Conservation (phyloP, 177 flowering plant species). For the Vitis hybrid region DNA sequence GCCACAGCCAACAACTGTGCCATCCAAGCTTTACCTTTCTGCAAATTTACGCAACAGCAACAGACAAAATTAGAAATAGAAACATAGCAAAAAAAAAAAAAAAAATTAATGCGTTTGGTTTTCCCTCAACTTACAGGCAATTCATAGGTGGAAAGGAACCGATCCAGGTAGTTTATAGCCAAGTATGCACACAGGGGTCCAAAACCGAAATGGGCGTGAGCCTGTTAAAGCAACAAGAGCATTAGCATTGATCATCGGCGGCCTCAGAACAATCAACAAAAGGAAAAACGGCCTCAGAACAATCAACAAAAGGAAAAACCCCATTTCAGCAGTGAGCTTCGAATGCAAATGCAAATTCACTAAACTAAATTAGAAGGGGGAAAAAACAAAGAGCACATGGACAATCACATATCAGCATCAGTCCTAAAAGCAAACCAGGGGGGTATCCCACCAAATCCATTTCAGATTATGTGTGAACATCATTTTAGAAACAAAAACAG, state of each 20-base stretch:
- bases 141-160: constrained; percentile 75
- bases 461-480: constrained; percentile 4
- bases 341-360: not conserved
- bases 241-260: constrained; percentile 9
- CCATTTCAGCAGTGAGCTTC: not conserved
- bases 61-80: not conserved
- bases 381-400: not conserved
- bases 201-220: constrained; percentile 62
- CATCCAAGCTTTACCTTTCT: constrained; percentile 82
- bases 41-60: constrained; percentile 1
- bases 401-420: not conserved
- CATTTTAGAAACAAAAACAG: not conserved
- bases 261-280: not conserved
- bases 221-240: constrained; percentile 41
- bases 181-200: constrained; percentile 71
- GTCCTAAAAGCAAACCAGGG: constrained; percentile 12
- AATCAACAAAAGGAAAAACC: not conserved
- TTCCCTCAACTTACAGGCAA: constrained; percentile 63
- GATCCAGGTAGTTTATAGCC: constrained; percentile 76
- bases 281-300: constrained; percentile 1
- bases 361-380: not conserved
- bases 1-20: constrained; percentile 79
- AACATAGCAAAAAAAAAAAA: not conserved
- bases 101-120: not conserved
- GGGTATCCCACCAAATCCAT: constrained; percentile 20